A percentile compares a stretch with the other conserved stretches of the same genome.
Evolutionary conservation across 257 asterid genomes (phyloP).

Genomic region (Gentiana dahurica): DNA sequence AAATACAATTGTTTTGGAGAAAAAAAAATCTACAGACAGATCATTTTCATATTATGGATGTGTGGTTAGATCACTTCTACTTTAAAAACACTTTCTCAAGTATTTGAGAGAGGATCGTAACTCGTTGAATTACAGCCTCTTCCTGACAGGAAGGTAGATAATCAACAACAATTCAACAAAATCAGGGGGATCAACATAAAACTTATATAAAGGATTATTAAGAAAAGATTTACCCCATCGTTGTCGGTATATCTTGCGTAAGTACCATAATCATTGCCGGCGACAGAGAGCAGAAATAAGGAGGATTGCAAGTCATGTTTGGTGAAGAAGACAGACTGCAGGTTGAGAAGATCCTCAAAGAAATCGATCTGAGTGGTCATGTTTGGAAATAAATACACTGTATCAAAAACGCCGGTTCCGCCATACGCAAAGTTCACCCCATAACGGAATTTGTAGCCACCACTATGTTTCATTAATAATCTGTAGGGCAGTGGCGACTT

Average conservation of each 20-base stretch:
- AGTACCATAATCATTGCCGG: slow-evolving; percentile 67
- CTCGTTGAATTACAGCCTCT: no score
- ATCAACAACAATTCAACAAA: no score
- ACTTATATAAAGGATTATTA: no score
- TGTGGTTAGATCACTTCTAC: no score
- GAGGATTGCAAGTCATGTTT: slow-evolving; percentile 38
- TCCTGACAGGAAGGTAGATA: no score
- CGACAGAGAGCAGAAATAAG: slow-evolving; percentile 35
- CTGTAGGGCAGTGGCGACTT: slow-evolving; percentile 57
- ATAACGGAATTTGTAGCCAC: slow-evolving; percentile 20
- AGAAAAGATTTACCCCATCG: no score
- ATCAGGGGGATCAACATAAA: no score
- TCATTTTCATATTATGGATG: no score
- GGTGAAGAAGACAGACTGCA: slow-evolving; percentile 24
- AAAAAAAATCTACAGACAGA: no score
- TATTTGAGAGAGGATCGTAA: no score
- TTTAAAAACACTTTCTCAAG: no score
- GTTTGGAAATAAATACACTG: slow-evolving; percentile 40
- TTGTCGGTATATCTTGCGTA: slow-evolving; percentile 5
- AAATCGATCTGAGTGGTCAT: slow-evolving; percentile 69
- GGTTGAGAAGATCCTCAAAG: slow-evolving; percentile 34
- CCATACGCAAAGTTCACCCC: slow-evolving; percentile 91
- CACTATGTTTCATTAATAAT: slow-evolving; percentile 48
- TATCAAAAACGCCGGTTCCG: slow-evolving; percentile 88
- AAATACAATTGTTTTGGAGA: no score